Conservation (phyloP, 2,329 filamentous ascomycete genomes). For the Penicillium sp. region DNA sequence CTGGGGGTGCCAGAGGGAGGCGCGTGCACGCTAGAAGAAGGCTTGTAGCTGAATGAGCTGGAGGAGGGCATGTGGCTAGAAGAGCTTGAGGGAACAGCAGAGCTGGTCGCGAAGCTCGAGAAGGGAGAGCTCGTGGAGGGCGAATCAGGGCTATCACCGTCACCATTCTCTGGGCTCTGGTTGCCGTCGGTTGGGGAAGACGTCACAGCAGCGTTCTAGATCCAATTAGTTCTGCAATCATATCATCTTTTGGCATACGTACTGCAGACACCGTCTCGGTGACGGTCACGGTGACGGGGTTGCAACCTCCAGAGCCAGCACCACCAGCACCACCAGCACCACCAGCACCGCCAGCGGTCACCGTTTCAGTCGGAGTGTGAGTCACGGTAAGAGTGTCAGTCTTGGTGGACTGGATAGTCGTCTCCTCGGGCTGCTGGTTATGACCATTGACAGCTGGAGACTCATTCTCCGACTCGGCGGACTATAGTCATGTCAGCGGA, state of each 20-base stretch:
- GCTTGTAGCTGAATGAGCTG: conserved; percentile 2
- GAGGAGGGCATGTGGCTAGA: conserved; percentile 3
- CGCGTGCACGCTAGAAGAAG: conserved; percentile 1
- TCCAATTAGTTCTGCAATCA: background rate
- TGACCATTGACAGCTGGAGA: conserved; percentile 7
- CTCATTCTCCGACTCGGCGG: background rate
- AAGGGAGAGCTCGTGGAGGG: conserved; percentile 11
- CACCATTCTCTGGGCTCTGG: background rate
- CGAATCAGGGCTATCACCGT: conserved; percentile 19
- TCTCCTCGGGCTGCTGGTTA: conserved; percentile 17
- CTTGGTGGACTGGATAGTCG: conserved; percentile 27
- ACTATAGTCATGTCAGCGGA: conserved; percentile 6
- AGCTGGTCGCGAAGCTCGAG: conserved; percentile 31
- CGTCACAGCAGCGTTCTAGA: conserved; percentile 6
- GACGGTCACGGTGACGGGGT: conserved; percentile 6
- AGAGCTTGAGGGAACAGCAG: conserved; percentile 6
- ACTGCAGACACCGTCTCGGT: conserved; percentile 7
- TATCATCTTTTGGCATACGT: background rate
- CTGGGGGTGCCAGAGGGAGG: conserved; percentile 23
- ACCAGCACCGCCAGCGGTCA: conserved; percentile 12
- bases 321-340: background rate
- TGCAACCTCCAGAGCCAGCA: background rate
- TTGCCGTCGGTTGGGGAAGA: background rate
- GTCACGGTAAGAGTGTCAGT: conserved; percentile 28
- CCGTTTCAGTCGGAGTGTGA: conserved; percentile 14